Conservation (phyloP, 2,329 filamentous ascomycete genomes). For the Tolypocladium sp. region DNA sequence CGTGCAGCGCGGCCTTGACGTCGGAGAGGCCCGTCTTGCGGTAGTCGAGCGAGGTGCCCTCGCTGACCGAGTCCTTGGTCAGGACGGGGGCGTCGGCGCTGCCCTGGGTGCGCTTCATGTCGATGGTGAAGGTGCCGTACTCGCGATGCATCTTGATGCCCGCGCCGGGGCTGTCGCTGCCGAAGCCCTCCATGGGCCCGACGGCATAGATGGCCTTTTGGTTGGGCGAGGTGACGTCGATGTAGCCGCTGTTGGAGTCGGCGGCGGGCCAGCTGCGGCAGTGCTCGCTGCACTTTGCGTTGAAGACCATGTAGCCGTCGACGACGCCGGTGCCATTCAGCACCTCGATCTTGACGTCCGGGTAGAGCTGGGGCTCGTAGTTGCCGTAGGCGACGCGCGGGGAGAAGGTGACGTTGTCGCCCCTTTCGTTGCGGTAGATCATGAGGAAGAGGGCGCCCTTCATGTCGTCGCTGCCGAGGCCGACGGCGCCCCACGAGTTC, state of each 20-base stretch:
- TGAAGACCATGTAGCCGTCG: slow-evolving; percentile 37
- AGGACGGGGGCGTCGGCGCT: slow-evolving; percentile 30
- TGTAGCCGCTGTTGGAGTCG: slow-evolving; percentile 24
- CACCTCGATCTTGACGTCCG: slow-evolving; percentile 31
- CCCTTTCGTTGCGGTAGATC: slow-evolving; percentile 38
- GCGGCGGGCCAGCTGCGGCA: slow-evolving; percentile 39
- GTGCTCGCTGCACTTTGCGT: slow-evolving; percentile 38
- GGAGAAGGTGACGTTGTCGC: slow-evolving; percentile 44
- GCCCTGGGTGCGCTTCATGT: slow-evolving; percentile 43
- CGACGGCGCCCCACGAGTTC: slow-evolving; percentile 44
- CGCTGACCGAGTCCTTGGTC: slow-evolving; percentile 19
- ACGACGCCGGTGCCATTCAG: slow-evolving; percentile 38
- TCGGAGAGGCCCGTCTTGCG: slow-evolving; percentile 23
- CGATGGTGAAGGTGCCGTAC: slow-evolving; percentile 46
- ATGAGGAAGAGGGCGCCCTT: slow-evolving; percentile 43
- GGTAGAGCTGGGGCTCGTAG: slow-evolving; percentile 40
- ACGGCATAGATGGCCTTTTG: slow-evolving; percentile 47
- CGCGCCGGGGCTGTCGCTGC: slow-evolving; percentile 31
- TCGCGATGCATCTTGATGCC: slow-evolving; percentile 41
- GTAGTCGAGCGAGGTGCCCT: slow-evolving; percentile 25
- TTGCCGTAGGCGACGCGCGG: slow-evolving; percentile 41
- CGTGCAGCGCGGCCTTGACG: slow-evolving; percentile 32
- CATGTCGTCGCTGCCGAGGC: slow-evolving; percentile 44
- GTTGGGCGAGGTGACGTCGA: slow-evolving; percentile 39
- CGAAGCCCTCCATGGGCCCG: slow-evolving; percentile 35